phyloP scores from a whole-genome alignment of 2,329 filamentous ascomycete species.

The Cytospora piceae region DNA sequence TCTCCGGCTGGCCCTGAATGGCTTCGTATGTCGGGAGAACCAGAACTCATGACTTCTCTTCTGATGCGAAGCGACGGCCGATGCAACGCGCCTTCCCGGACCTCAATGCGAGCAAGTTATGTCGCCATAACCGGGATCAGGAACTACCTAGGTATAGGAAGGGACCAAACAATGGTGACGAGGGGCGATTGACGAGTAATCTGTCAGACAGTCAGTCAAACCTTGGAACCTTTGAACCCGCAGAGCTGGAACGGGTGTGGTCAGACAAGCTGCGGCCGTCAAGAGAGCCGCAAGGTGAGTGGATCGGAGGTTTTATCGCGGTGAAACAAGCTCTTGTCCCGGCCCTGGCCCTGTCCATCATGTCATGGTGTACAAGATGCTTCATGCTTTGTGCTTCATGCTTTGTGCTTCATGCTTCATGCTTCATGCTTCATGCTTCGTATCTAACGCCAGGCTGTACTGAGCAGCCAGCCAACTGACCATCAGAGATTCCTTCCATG shows the following conservation, averaged over 20 bases:
- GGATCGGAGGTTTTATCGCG: neutral
- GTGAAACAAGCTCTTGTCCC: conserved; percentile 25
- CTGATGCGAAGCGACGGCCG: conserved; percentile 16
- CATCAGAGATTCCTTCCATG: no score
- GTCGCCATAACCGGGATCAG: conserved; percentile 3
- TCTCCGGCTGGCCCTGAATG: neutral
- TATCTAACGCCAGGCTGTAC: neutral
- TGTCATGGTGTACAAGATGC: neutral
- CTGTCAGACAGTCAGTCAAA: no score
- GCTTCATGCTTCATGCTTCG: neutral
- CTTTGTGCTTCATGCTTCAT: neutral
- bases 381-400: neutral
- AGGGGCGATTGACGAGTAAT: neutral
- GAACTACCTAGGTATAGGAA: no score
- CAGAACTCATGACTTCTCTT: conserved; percentile 7
- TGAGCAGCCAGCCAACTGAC: neutral
- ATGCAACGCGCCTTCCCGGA: conserved; percentile 12
- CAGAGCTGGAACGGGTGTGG: neutral
- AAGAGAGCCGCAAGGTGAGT: conserved; percentile 3
- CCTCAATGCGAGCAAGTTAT: conserved; percentile 7
- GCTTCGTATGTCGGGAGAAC: conserved; percentile 3
- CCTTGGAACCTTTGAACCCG: neutral
- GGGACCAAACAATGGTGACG: neutral
- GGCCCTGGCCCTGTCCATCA: conserved; percentile 4
- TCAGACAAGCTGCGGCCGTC: neutral